phyloP scores from a whole-genome alignment of 345 rosid species.

The Toxicodendron radicans region DNA sequence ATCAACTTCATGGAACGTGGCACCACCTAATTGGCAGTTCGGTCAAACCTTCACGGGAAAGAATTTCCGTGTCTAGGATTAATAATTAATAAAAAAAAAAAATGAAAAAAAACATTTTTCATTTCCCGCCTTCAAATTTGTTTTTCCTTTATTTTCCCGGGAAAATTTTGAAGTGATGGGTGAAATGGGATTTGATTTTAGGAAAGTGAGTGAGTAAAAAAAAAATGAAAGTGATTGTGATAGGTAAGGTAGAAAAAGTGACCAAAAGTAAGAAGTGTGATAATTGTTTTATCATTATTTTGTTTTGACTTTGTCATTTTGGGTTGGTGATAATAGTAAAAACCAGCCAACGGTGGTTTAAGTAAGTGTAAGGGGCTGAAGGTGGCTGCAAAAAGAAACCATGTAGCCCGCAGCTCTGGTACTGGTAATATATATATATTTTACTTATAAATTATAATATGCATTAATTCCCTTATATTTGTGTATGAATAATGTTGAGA shows the following conservation, averaged over 20 bases:
- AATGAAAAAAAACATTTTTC: slow-evolving; percentile 3
- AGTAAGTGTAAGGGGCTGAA: slow-evolving; percentile 43
- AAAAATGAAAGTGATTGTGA: slow-evolving; percentile 8
- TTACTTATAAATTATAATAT: neutral
- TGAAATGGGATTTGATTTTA: slow-evolving; percentile 18
- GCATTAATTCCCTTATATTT: neutral
- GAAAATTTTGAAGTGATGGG: slow-evolving; percentile 37
- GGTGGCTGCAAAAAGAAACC: slow-evolving; percentile 55
- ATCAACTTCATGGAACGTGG: slow-evolving; percentile 77
- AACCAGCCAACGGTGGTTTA: slow-evolving; percentile 13
- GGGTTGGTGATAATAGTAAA: slow-evolving; percentile 24
- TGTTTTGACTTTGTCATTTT: neutral
- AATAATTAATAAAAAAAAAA: too few relatives aligned
- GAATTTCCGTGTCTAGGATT: slow-evolving; percentile 74
- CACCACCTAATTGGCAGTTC: slow-evolving; percentile 83
- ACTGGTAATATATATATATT: slow-evolving; percentile 19
- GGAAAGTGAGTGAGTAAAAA: too few relatives aligned
- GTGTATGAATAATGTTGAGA: neutral
- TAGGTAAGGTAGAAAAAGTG: slow-evolving; percentile 15
- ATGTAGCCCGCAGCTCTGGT: slow-evolving; percentile 79
- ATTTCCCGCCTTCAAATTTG: slow-evolving; percentile 35
- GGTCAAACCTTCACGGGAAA: slow-evolving; percentile 93
- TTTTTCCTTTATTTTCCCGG: slow-evolving; percentile 50
- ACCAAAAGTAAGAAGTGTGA: slow-evolving; percentile 1
- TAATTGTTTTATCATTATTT: slow-evolving; percentile 8